Base-by-base conservation (phyloP, 2,329 filamentous ascomycete genomes). In the Trichoderma atrobrunneum region DNA sequence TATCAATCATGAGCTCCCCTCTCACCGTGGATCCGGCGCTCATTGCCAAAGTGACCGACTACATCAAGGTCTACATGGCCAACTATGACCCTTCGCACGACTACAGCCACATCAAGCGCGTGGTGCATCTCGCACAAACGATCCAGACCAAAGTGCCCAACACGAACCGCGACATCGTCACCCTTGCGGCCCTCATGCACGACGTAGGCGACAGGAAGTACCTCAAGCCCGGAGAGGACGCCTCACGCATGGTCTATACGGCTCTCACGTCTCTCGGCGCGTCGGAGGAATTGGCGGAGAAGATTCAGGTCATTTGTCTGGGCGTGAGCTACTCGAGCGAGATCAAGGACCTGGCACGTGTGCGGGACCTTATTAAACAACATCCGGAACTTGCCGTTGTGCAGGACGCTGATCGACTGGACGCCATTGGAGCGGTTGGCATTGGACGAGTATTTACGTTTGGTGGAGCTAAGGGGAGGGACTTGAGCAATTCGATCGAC, bases 151-250 rank as follows among this genome's bases (percentile, higher is more conserved):
- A 81, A 54, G 87, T 90, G 68, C 81, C 78, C 70, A 76, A 71
- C 65, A 79, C 77, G 10, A 71, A 76, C 32, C 82, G 82, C 5
- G 83, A 85, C 12, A 81, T 90, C 30, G 85, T 96, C 74, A 88
- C 89, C 32, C 89, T 97, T 30, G 85, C 89, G 2, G 93, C 92
- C 1, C 86, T 95, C 5, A 87, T 95, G n/a, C 95, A 97, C 82
- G 95, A 97, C 77, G 91, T 97, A 21, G 93, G 93, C 73, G 95
- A 97, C 83, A 90, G 88, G 80, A 97, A 97, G 82, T 97, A 97
- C 80, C 81, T 90, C 18, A 78, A 84, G 70, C 84, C 87, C 1
- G 87, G 85, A 70, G 85, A 91, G 75, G 87, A 91, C 78, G 78
- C 84, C 5, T 84, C 87, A 3, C 89, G 87, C 16, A 82, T 89